phyloP scores from a whole-genome alignment of 371 early-diverging fungal species.

The Mucor saturninus region DNA sequence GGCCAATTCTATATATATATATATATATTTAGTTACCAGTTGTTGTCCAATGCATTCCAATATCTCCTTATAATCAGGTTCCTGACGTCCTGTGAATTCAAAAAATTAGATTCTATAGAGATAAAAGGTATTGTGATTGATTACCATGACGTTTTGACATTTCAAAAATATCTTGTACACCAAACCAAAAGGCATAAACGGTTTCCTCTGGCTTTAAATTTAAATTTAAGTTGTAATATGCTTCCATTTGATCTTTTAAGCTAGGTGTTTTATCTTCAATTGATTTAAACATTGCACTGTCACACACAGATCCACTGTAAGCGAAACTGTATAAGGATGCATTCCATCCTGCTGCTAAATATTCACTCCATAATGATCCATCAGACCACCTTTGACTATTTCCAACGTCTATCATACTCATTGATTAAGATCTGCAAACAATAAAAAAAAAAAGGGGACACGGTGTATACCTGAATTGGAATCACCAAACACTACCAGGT shows the following conservation, averaged over 20 bases:
- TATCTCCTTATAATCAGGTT: conserved; percentile 30
- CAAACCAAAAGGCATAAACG: conserved; percentile 55
- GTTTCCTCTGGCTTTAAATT: conserved; percentile 44
- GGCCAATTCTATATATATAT: background rate
- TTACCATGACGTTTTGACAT: conserved; percentile 26
- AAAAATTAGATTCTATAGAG: no score
- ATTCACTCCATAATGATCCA: conserved; percentile 54
- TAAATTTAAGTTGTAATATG: conserved; percentile 38
- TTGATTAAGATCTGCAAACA: background rate
- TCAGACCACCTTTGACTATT: conserved; percentile 46
- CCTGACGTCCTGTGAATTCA: background rate
- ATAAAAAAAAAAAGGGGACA: background rate
- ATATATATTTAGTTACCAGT: conserved; percentile 24
- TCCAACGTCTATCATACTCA: conserved; percentile 32
- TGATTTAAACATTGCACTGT: conserved; percentile 34
- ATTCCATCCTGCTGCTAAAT: conserved; percentile 50
- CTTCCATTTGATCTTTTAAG: conserved; percentile 50
- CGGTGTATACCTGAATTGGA: conserved; percentile 47
- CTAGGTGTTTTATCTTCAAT: conserved; percentile 37
- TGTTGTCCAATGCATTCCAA: conserved; percentile 39
- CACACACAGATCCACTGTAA: conserved; percentile 50
- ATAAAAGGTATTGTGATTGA: background rate
- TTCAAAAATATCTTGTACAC: conserved; percentile 38
- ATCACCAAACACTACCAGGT: conserved; percentile 54
- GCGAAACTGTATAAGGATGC: conserved; percentile 48